Percentiles rank a stretch among this genome's conserved stretches.
These are phyloP conservation scores for Bimuria novae-zelandiae DNA, from an alignment of 2,329 filamentous ascomycete genomes.

Conservation along the genomic window DNA sequence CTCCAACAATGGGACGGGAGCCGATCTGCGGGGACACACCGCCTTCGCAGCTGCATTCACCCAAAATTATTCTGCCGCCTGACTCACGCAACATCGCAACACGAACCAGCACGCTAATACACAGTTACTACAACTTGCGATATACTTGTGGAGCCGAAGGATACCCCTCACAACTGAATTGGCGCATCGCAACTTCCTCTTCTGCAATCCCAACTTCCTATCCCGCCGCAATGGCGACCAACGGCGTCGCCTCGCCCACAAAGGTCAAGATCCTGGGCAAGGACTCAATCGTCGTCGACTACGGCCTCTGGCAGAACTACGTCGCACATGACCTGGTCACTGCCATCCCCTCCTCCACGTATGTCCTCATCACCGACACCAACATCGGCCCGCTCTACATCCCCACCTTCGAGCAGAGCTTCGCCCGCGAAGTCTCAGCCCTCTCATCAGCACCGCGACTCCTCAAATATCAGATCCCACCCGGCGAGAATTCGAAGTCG, in stretches of 20 bases:
- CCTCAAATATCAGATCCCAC: conserved; percentile 86
- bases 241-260: conserved; percentile 50
- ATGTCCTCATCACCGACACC: conserved; percentile 95
- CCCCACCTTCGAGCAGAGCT: conserved; percentile 71
- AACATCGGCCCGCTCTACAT: conserved; percentile 84
- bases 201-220: not conserved
- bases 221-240: conserved; percentile 34
- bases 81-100: not conserved
- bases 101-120: not conserved
- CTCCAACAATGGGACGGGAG: not conserved
- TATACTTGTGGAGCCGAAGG: not conserved
- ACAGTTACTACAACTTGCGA: not conserved
- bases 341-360: conserved; percentile 82
- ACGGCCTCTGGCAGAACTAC: conserved; percentile 84
- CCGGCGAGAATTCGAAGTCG: conserved; percentile 92
- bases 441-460: conserved; percentile 64
- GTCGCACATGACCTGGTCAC: conserved; percentile 79
- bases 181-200: not conserved
- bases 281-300: conserved; percentile 89
- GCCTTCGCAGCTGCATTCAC: conserved; percentile 1
- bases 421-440: conserved; percentile 57
- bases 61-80: conserved; percentile 10
- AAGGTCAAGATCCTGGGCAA: conserved; percentile 83
- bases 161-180: not conserved
- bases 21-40: not conserved